Conservation (phyloP, 139 green algal genomes). For the Dunaliella sp. region DNA sequence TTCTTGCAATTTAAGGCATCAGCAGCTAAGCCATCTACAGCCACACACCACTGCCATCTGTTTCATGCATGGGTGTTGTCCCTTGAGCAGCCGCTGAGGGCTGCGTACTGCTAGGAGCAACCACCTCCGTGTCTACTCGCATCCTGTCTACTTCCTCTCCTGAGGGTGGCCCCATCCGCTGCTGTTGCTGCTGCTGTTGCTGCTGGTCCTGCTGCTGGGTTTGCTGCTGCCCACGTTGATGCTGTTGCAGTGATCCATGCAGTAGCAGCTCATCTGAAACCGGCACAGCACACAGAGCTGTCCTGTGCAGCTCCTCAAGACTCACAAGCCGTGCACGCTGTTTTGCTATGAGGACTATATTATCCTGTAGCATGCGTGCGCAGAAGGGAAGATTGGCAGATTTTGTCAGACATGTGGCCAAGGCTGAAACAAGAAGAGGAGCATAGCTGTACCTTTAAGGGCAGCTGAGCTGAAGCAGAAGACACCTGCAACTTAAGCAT, state of each 20-base stretch:
- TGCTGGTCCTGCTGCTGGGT: neutral
- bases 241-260: neutral
- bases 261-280: too few relatives aligned
- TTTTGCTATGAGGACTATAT: neutral
- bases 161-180: neutral
- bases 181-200: neutral
- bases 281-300: neutral
- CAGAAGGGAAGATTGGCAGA: neutral
- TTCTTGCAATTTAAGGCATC: neutral
- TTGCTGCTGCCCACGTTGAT: neutral
- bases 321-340: neutral
- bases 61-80: neutral
- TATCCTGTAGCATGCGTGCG: neutral
- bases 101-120: neutral
- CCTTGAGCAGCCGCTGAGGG: neutral
- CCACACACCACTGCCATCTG: neutral
- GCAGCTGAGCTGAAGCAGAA: neutral
- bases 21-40: neutral
- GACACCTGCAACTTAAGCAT: neutral
- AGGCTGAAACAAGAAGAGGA: neutral
- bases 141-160: neutral
- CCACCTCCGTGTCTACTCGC: neutral
- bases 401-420: neutral
- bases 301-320: neutral
- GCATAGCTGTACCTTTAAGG: neutral